These are phyloP conservation scores for Calonectria crousiana DNA, from an alignment of 2,329 filamentous ascomycete genomes.

Conservation along the genomic window DNA sequence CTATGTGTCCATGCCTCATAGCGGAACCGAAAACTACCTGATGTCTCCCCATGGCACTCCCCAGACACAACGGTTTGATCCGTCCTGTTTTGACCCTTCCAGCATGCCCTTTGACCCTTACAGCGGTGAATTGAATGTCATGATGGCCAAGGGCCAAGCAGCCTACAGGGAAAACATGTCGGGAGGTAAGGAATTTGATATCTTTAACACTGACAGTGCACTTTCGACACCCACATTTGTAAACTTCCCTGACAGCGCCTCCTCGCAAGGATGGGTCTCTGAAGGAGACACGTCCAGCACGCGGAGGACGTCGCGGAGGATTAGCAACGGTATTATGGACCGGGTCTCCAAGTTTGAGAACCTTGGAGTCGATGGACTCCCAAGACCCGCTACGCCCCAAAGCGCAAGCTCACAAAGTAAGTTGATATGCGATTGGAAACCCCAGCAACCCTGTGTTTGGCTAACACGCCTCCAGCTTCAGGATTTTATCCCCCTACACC, in stretches of 20 bases:
- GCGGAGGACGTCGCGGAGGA: conserved; percentile 58
- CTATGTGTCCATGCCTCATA: conserved; percentile 48
- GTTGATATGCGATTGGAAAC: conserved; percentile 40
- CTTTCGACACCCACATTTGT: conserved; percentile 65
- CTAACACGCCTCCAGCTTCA: conserved; percentile 43
- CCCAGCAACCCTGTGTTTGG: neutral
- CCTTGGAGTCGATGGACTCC: conserved; percentile 57
- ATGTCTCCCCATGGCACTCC: conserved; percentile 69
- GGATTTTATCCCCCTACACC: conserved; percentile 77
- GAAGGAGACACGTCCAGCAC: conserved; percentile 60
- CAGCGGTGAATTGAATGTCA: conserved; percentile 55
- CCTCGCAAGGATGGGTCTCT: conserved; percentile 62
- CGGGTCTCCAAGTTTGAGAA: conserved; percentile 71
- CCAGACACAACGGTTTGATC: conserved; percentile 65
- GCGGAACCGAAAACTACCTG: conserved; percentile 66
- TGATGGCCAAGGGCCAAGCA: conserved; percentile 62
- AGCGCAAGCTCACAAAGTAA: conserved; percentile 71
- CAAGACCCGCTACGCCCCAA: conserved; percentile 72
- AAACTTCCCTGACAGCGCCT: conserved; percentile 62
- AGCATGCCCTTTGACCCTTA: conserved; percentile 63
- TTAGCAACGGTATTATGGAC: conserved; percentile 73
- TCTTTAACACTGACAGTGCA: conserved; percentile 60
- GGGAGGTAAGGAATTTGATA: conserved; percentile 61
- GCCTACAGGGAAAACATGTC: conserved; percentile 56
- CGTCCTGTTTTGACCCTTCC: conserved; percentile 58